Evolutionary conservation across 192 early-diverging fungal genomes (phyloP).

Genomic region (Borealophlyctis nickersoniae): DNA sequence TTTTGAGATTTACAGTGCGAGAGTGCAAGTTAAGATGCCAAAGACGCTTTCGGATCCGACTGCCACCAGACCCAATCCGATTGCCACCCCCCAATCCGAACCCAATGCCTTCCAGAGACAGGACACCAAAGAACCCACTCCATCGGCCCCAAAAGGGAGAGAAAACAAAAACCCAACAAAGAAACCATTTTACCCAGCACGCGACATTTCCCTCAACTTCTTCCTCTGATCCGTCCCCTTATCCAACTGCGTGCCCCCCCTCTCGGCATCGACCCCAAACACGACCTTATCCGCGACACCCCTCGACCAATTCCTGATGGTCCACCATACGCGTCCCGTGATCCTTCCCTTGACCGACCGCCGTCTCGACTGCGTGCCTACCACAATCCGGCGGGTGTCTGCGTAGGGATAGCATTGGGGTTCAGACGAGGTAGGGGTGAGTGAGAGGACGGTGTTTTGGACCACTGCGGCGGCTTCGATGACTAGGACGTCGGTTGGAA

Average conservation of each 20-base stretch:
- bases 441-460: neutral
- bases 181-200: neutral
- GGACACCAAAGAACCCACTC: neutral
- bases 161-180: too few relatives aligned
- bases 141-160: too few relatives aligned
- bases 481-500: neutral
- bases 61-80: too few relatives aligned
- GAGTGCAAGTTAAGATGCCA: too few relatives aligned
- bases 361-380: neutral
- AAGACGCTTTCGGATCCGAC: too few relatives aligned
- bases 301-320: neutral
- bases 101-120: too few relatives aligned
- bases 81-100: too few relatives aligned
- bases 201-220: constrained; percentile 1
- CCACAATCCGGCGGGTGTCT: neutral
- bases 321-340: neutral
- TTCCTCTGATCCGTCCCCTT: neutral
- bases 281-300: neutral
- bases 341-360: neutral
- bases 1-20: too few relatives aligned
- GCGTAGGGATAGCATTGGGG: neutral
- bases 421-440: neutral
- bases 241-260: neutral
- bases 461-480: neutral
- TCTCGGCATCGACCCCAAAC: neutral